These are phyloP conservation scores for Podospora anserina DNA, from an alignment of 495 filamentous ascomycete species.

Conservation along the genomic window DNA sequence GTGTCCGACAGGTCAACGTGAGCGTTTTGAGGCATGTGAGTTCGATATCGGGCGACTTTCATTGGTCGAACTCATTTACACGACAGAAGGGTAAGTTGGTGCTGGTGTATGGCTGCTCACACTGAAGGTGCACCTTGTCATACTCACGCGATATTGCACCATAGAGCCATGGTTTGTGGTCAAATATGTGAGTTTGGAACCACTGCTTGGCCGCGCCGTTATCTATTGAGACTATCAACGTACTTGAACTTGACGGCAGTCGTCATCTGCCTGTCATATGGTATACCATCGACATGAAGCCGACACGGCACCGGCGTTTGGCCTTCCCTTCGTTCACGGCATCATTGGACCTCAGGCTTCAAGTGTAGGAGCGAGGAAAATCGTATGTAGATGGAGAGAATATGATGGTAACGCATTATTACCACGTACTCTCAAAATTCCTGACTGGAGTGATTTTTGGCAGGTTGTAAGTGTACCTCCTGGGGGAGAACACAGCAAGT, in stretches of 20 bases:
- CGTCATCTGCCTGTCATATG: neutral
- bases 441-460: no score
- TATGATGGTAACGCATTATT: no score
- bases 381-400: no score
- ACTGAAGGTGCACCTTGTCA: constrained; percentile 16
- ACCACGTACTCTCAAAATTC: no score
- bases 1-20: neutral
- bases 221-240: neutral
- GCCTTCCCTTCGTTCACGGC: neutral
- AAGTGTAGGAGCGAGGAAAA: no score
- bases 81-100: neutral
- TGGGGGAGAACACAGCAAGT: no score
- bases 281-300: neutral
- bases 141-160: constrained; percentile 32
- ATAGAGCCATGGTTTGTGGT: constrained; percentile 7
- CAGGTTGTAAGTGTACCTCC: no score
- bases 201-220: constrained; percentile 10
- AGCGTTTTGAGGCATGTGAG: neutral
- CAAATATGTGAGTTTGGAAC: neutral
- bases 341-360: neutral
- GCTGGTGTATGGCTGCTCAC: constrained; percentile 11
- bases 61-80: neutral
- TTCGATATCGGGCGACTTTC: neutral
- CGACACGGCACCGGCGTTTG: constrained; percentile 5
- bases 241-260: neutral